Conservation (phyloP, 495 filamentous ascomycete species). For the Geoglossum glabrum region DNA sequence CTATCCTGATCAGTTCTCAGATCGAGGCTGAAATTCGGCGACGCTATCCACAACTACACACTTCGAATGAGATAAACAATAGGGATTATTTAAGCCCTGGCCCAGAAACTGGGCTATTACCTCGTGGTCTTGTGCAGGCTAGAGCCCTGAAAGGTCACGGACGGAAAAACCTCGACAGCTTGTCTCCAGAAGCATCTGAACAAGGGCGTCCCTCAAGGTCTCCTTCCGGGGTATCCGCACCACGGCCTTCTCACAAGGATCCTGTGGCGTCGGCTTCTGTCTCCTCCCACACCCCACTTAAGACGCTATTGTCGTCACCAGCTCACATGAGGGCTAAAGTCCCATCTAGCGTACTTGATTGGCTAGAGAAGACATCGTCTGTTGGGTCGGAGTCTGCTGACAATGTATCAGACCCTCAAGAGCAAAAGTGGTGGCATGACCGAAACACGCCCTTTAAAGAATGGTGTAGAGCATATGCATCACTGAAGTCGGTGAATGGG, state of each 20-base stretch:
- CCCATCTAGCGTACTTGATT: background rate
- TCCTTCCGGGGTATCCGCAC: background rate
- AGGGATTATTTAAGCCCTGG: background rate
- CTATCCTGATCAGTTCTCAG: background rate
- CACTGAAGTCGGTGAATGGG: conserved; percentile 1
- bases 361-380: background rate
- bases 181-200: background rate
- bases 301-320: background rate
- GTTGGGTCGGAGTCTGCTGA: background rate
- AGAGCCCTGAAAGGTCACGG: background rate
- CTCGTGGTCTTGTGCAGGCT: background rate
- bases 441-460: conserved; percentile 4
- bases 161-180: background rate
- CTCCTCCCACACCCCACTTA: background rate
- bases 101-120: background rate
- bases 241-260: background rate
- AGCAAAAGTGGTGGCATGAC: conserved; percentile 3
- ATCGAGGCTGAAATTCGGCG: background rate
- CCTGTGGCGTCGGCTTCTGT: background rate
- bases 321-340: background rate
- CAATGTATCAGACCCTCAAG: background rate
- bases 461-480: background rate
- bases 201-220: background rate
- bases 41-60: background rate
- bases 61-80: background rate